phyloP scores from a whole-genome alignment of 2,329 filamentous ascomycete genomes.

The Calonectria hawksworthii region DNA sequence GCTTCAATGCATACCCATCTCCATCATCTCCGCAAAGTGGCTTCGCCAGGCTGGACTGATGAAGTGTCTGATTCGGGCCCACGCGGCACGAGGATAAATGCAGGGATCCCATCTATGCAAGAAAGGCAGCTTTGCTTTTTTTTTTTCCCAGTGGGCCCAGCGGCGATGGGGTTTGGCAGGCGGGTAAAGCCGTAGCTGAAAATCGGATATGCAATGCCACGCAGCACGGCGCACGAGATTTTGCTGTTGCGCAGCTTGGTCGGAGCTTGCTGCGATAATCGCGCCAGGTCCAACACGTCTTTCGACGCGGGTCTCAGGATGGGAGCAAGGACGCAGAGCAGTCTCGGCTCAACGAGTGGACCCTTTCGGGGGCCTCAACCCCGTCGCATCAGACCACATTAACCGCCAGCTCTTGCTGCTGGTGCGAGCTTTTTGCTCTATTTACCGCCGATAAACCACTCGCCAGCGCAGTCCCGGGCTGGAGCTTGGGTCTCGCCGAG shows the following conservation, averaged over 20 bases:
- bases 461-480: neutral
- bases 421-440: neutral
- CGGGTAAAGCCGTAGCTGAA: conserved; percentile 12
- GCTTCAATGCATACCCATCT: neutral
- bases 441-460: neutral
- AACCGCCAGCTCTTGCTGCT: neutral
- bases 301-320: neutral
- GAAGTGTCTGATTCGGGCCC: conserved; percentile 2
- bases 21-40: conserved; percentile 7
- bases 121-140: neutral
- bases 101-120: conserved; percentile 9
- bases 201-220: conserved; percentile 6
- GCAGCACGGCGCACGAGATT: neutral
- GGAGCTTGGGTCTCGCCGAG: neutral
- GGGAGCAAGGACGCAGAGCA: too few species aligned
- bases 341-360: neutral
- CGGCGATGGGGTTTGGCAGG: neutral
- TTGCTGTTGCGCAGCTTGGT: neutral
- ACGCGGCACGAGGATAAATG: neutral
- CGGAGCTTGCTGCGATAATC: neutral
- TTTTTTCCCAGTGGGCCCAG: neutral
- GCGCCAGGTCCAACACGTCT: conserved; percentile 1
- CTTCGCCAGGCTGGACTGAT: conserved; percentile 7
- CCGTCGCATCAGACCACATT: neutral
- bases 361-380: too few species aligned